These are phyloP conservation scores for Vitellaria paradoxa DNA, from an alignment of 179 eudicot genomes.

Conservation along the genomic window DNA sequence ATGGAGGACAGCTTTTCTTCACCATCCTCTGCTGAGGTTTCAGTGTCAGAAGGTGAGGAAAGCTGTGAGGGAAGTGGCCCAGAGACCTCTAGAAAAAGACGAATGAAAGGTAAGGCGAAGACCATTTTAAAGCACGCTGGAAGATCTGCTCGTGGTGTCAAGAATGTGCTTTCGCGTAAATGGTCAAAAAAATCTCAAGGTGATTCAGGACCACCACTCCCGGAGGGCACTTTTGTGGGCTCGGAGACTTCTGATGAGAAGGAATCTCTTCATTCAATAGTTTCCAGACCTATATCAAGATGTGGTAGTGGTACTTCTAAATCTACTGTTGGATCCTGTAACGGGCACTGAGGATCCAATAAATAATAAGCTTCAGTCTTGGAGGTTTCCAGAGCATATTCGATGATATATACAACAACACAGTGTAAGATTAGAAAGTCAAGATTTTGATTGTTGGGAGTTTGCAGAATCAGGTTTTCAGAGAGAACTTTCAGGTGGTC, in stretches of 20 bases:
- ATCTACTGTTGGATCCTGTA: too few relatives aligned
- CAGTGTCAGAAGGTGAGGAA: conserved; percentile 26
- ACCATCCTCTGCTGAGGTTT: conserved; percentile 19
- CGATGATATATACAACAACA: neutral
- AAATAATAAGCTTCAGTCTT: neutral
- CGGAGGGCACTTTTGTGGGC: conserved; percentile 16
- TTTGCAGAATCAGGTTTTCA: too few relatives aligned
- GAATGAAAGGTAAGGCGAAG: conserved; percentile 43
- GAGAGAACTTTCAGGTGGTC: too few relatives aligned
- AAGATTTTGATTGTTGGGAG: too few relatives aligned
- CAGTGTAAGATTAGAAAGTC: neutral
- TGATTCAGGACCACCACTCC: conserved; percentile 13
- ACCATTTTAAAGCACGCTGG: conserved; percentile 49
- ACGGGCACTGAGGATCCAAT: neutral
- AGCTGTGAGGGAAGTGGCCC: conserved; percentile 34
- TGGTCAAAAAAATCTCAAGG: conserved; percentile 30
- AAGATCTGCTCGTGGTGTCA: conserved; percentile 51
- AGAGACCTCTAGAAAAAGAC: conserved; percentile 33
- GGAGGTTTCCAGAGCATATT: neutral
- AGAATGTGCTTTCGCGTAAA: conserved; percentile 43
- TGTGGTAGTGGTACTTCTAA: neutral
- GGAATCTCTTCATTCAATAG: conserved; percentile 4
- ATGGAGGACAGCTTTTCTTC: conserved; percentile 40
- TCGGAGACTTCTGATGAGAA: conserved; percentile 36
- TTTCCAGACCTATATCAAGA: neutral